Evolutionary conservation across 2,329 filamentous ascomycete genomes (phyloP).

Genomic region (Hortaea werneckii): DNA sequence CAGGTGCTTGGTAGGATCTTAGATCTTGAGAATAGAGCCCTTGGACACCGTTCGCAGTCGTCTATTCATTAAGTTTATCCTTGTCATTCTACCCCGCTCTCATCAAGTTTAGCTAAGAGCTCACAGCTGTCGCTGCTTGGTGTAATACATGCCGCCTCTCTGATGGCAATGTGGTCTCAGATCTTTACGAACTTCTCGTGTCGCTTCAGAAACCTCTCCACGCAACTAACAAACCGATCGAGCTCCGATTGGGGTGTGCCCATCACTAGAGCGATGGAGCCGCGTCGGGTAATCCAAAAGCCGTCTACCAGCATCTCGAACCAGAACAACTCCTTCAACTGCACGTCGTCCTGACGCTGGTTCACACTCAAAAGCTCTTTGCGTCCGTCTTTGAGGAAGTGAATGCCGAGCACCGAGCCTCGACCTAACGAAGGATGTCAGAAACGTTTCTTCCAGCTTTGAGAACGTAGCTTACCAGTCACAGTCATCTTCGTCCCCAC

Average conservation of each 20-base stretch:
- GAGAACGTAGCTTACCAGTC: constrained; percentile 9
- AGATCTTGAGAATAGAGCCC: too few species aligned
- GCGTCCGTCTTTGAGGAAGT: constrained; percentile 23
- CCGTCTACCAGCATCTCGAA: constrained; percentile 29
- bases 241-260: constrained; percentile 25
- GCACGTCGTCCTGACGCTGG: constrained; percentile 16
- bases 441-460: too few species aligned
- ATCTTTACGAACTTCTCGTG: not conserved
- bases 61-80: too few species aligned
- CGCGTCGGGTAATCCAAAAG: constrained; percentile 27
- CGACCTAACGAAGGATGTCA: constrained; percentile 10
- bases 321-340: constrained; percentile 27
- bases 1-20: constrained; percentile 6
- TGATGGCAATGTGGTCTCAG: not conserved
- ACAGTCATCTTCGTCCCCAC: constrained; percentile 27
- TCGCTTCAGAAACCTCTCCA: not conserved
- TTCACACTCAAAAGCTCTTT: constrained; percentile 15
- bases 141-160: too few species aligned
- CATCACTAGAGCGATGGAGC: constrained; percentile 28
- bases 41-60: too few species aligned
- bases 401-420: constrained; percentile 28
- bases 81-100: too few species aligned
- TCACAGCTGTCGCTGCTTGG: too few species aligned
- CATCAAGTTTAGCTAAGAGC: too few species aligned
- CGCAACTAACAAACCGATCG: constrained; percentile 20